Evolutionary conservation across 2,329 filamentous ascomycete species (phyloP), one percentile per base, ranked within the genome.

Genomic region (Monilinia polystroma): DNA sequence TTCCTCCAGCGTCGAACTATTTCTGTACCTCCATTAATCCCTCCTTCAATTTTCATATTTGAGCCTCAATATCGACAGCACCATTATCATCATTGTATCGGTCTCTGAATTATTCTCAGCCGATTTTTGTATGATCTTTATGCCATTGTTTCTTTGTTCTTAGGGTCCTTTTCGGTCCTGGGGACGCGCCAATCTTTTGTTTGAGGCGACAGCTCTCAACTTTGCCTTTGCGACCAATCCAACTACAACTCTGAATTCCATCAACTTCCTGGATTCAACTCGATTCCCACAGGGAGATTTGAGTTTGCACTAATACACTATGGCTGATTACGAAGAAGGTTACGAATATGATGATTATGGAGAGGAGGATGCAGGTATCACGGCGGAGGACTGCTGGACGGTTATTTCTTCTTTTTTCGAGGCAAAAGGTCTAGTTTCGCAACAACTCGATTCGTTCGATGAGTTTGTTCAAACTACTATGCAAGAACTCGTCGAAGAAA

Each of bases 341-440:
- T 91, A 92, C 76, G 89, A 89, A 69, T 86, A 88, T 72, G 85
- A 85, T 70, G 86, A 87, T 70, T 90, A 90, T 74, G 87, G 85
- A 68, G 87, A 90, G 69, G 88, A 90, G 69, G 86, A 88, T 69
- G 81, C 64, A 54, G 83, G 83, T 73, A 97, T 98, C 81, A 97
- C 93, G 35, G 92, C 93, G 69, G 95, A 98, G 82, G 96, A 99
- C 80, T 97, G 93, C 83, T 99, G 96, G 95, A 91, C 90, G 71
- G 94, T 98, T 76, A 98, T 99, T 77, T 93, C 91, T 66, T 91
- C 95, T 12, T 98, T 97, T 83, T 99, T 99, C 81, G 92, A 97
- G 74, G 86, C 88, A 70, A 99, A 98, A 80, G 94, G 95, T 75
- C 85, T 99, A 43, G 95, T 97, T 29, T 97, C 95, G 20, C 94